Evolutionary conservation across 1,284 basidiomycete species (phyloP).

Genomic region (Ceratobasidium sp.): DNA sequence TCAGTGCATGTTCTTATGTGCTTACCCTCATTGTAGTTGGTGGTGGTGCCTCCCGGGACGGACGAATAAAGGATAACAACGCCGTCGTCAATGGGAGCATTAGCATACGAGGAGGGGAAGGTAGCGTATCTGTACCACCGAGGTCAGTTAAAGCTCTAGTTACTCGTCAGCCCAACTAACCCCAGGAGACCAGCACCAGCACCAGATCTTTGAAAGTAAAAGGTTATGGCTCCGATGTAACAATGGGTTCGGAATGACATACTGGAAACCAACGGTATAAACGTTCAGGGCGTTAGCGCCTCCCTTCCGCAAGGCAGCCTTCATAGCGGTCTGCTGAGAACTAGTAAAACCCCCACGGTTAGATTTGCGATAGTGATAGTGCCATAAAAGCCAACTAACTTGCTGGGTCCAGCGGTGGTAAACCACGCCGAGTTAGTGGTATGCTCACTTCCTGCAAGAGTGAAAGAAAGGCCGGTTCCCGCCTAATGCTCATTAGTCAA

Average conservation of each 20-base stretch:
- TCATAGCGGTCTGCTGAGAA: slow-evolving; percentile 59
- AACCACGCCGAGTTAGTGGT: slow-evolving; percentile 47
- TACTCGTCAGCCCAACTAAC: no score
- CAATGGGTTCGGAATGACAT: no score
- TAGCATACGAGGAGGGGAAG: slow-evolving; percentile 31
- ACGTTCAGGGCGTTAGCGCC: slow-evolving; percentile 38
- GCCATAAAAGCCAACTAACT: background rate
- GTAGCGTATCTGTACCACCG: slow-evolving; percentile 45
- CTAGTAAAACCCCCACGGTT: slow-evolving; percentile 49
- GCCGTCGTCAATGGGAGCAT: slow-evolving; percentile 44
- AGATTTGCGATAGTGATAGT: slow-evolving; percentile 29
- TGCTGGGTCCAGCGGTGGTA: background rate
- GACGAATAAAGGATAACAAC: slow-evolving; percentile 45
- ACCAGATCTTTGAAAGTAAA: no score
- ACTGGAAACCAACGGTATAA: slow-evolving; percentile 39
- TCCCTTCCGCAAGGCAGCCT: slow-evolving; percentile 45
- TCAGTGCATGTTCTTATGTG: no score
- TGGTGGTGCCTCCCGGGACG: slow-evolving; percentile 46
- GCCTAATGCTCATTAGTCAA: slow-evolving; percentile 59
- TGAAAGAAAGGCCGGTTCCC: slow-evolving; percentile 45
- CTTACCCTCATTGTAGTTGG: slow-evolving; percentile 46
- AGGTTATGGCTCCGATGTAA: no score
- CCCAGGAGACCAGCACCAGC: slow-evolving; percentile 40
- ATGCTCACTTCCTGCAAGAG: slow-evolving; percentile 46
- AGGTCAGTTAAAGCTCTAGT: no score